Conservation (phyloP, 768 basidiomycete genomes). For the Mycena vulgaris region DNA sequence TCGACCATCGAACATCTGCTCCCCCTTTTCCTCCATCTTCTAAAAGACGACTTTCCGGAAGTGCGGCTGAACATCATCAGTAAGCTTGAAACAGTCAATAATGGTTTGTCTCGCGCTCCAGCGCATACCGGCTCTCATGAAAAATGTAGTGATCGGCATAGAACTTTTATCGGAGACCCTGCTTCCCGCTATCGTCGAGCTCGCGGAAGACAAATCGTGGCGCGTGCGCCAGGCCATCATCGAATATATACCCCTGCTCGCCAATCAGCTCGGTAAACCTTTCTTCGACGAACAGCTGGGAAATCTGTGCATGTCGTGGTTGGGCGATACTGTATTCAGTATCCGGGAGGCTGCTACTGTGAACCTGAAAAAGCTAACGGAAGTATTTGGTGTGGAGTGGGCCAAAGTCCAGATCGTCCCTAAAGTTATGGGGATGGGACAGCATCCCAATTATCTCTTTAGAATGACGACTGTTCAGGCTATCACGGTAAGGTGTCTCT, state of each 20-base stretch:
- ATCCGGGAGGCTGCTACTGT: slow-evolving; percentile 98
- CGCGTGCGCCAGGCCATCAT: slow-evolving; percentile 99
- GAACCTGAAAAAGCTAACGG: slow-evolving; percentile 96
- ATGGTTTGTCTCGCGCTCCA: slow-evolving; percentile 67
- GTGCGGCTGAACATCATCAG: slow-evolving; percentile 98
- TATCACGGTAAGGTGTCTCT: slow-evolving; percentile 80
- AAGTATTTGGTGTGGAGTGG: slow-evolving; percentile 99
- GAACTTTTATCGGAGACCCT: slow-evolving; percentile 95
- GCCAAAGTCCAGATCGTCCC: slow-evolving; percentile 94
- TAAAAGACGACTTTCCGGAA: slow-evolving; percentile 99
- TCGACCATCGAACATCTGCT: slow-evolving; percentile 97
- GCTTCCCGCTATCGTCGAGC: slow-evolving; percentile 96
- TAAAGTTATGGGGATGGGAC: slow-evolving; percentile 97
- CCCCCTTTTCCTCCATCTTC: slow-evolving; percentile 93
- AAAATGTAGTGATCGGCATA: slow-evolving; percentile 91
- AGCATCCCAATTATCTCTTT: slow-evolving; percentile 96
- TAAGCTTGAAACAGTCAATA: slow-evolving; percentile 96
- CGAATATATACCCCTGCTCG: slow-evolving; percentile 98
- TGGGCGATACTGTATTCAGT: slow-evolving; percentile 98
- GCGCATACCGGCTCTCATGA: slow-evolving; percentile 30
- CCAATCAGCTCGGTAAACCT: slow-evolving; percentile 95
- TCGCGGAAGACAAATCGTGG: slow-evolving; percentile 99
- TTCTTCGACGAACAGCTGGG: slow-evolving; percentile 99
- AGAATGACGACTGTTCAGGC: slow-evolving; percentile 99
- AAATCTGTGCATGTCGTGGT: slow-evolving; percentile 98